Conservation (phyloP, 441 rosid species). For the Daphne laureola region DNA sequence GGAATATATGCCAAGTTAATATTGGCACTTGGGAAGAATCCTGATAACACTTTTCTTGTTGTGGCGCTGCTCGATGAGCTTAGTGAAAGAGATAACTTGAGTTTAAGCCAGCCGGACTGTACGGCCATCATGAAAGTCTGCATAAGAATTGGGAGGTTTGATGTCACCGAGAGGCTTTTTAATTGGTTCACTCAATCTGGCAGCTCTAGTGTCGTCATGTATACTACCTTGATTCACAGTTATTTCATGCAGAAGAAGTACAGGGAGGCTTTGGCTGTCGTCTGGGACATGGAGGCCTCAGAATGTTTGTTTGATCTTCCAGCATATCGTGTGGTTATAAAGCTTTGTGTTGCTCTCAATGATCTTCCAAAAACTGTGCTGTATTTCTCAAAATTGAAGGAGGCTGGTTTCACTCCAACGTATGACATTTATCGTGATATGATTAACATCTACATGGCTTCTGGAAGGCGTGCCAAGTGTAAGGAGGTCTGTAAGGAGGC, state of each 20-base stretch:
- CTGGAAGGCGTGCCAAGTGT: slow-evolving; percentile 64
- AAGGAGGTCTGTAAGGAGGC: slow-evolving; percentile 66
- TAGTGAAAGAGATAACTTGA: slow-evolving; percentile 56
- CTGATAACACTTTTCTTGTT: slow-evolving; percentile 53
- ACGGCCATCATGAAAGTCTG: slow-evolving; percentile 81
- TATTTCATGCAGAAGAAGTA: slow-evolving; percentile 46
- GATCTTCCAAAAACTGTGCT: slow-evolving; percentile 71
- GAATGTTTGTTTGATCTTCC: slow-evolving; percentile 78
- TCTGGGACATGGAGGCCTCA: slow-evolving; percentile 88
- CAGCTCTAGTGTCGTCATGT: slow-evolving; percentile 70
- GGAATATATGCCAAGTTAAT: slow-evolving; percentile 61
- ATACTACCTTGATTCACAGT: slow-evolving; percentile 79
- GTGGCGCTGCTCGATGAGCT: slow-evolving; percentile 51
- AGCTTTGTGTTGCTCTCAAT: slow-evolving; percentile 63
- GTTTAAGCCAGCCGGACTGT: slow-evolving; percentile 64
- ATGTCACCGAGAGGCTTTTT: slow-evolving; percentile 54
- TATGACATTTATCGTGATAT: slow-evolving; percentile 56
- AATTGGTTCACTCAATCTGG: slow-evolving; percentile 60
- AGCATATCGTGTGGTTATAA: slow-evolving; percentile 73
- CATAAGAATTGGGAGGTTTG: slow-evolving; percentile 45
- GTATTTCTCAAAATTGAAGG: slow-evolving; percentile 75
- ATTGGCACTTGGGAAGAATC: slow-evolving; percentile 63
- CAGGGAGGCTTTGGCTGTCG: slow-evolving; percentile 66
- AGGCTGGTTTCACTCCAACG: slow-evolving; percentile 75
- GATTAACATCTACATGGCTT: slow-evolving; percentile 37